Evolutionary conservation across 768 basidiomycete genomes (phyloP).

Genomic region (Russula sp.): DNA sequence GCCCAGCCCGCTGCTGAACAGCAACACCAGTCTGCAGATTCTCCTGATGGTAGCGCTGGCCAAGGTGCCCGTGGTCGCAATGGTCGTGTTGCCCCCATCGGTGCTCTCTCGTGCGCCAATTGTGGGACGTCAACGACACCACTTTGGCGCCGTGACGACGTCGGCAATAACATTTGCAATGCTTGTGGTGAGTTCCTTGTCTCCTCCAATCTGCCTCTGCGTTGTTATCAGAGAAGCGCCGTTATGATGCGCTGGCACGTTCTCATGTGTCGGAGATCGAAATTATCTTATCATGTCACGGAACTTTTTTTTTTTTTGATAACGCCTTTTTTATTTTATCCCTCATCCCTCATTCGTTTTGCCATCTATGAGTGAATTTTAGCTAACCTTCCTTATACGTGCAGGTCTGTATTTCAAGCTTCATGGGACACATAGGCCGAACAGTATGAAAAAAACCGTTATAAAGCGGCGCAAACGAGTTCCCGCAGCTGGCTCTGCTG

Average conservation of each 20-base stretch:
- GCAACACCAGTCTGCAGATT: slow-evolving; percentile 21
- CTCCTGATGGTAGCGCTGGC: slow-evolving; percentile 24
- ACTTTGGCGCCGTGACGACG: slow-evolving; percentile 84
- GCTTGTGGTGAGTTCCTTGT: slow-evolving; percentile 73
- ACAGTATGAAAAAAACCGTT: slow-evolving; percentile 98
- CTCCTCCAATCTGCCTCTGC: slow-evolving; percentile 31
- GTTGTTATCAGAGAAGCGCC: slow-evolving; percentile 23
- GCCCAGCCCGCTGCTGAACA: slow-evolving; percentile 31
- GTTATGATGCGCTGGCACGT: slow-evolving; percentile 25
- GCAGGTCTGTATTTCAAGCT: slow-evolving; percentile 97
- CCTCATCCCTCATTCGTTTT: not conserved
- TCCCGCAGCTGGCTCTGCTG: slow-evolving; percentile 65
- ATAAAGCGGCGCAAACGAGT: slow-evolving; percentile 98
- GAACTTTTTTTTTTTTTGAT: slow-evolving; percentile 41
- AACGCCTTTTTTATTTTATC: slow-evolving; percentile 22
- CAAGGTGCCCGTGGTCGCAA: slow-evolving; percentile 26
- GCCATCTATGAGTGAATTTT: slow-evolving; percentile 2
- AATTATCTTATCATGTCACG: slow-evolving; percentile 33
- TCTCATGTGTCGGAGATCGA: slow-evolving; percentile 20
- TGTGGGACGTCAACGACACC: slow-evolving; percentile 90
- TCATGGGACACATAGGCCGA: slow-evolving; percentile 94
- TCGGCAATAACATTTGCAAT: slow-evolving; percentile 92
- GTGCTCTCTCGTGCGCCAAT: slow-evolving; percentile 81
- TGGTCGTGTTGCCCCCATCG: slow-evolving; percentile 46
- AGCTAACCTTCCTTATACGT: slow-evolving; percentile 32